Conservation (phyloP, 2,329 filamentous ascomycete species). For the Fusarium torreyae region DNA sequence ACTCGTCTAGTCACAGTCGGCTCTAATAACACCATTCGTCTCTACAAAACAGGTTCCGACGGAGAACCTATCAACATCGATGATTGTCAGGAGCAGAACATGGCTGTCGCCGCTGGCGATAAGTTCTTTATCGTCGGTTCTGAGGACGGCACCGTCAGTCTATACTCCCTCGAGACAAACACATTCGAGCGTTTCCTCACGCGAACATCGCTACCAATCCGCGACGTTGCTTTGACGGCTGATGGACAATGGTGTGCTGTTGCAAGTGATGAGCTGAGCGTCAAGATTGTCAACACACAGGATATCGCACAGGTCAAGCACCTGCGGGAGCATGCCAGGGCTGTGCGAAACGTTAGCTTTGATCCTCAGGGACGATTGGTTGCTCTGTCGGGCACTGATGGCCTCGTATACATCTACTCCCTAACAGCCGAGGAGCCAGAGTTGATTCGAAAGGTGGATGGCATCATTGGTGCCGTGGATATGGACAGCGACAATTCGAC, state of each 20-base stretch:
- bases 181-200: constrained; percentile 86
- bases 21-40: constrained; percentile 91
- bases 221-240: constrained; percentile 86
- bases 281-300: constrained; percentile 87
- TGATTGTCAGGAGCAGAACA: constrained; percentile 89
- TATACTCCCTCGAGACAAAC: constrained; percentile 85
- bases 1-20: constrained; percentile 90
- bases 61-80: constrained; percentile 95
- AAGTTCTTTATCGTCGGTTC: constrained; percentile 90
- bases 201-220: constrained; percentile 86
- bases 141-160: constrained; percentile 95
- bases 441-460: constrained; percentile 86
- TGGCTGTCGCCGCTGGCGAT: constrained; percentile 81
- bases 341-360: constrained; percentile 93
- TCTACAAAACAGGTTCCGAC: constrained; percentile 92
- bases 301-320: constrained; percentile 84
- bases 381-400: constrained; percentile 89
- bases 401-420: constrained; percentile 91
- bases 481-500: constrained; percentile 81
- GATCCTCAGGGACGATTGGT: constrained; percentile 83
- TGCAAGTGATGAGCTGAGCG: constrained; percentile 94
- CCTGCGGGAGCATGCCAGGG: constrained; percentile 85
- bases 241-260: constrained; percentile 92
- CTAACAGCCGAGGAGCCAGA: constrained; percentile 83
- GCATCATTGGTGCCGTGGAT: constrained; percentile 84